Conservation (phyloP, 208 protist species). For the Wallacemonas sp. region DNA sequence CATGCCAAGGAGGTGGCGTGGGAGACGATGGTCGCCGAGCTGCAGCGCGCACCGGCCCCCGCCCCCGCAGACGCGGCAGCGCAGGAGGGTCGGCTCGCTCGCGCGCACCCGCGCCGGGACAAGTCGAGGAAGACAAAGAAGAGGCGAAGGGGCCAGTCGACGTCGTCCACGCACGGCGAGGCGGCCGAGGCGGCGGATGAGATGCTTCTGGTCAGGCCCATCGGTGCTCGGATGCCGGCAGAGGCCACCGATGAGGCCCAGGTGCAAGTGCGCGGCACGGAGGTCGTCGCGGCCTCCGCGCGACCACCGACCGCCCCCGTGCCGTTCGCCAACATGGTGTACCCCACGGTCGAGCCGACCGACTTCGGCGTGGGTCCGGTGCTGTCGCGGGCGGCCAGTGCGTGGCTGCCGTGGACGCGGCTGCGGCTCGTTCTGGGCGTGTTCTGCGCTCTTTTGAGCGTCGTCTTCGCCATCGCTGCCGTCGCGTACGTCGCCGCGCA, state of each 20-base stretch:
- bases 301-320: too few species aligned
- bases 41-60: conserved; percentile 4
- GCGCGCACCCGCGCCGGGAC: too few species aligned
- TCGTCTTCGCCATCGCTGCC: conserved; percentile 46
- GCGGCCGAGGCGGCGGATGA: not conserved
- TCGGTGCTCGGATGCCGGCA: not conserved
- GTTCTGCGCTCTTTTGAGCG: conserved; percentile 35
- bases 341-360: conserved; percentile 65
- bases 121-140: too few species aligned
- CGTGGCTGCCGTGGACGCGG: conserved; percentile 31
- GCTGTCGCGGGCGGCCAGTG: conserved; percentile 44
- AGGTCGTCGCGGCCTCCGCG: too few species aligned
- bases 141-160: too few species aligned
- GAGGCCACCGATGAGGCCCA: not conserved
- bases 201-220: not conserved
- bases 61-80: too few species aligned
- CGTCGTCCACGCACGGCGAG: too few species aligned
- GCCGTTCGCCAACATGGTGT: conserved; percentile 60
- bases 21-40: conserved; percentile 3
- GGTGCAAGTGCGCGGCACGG: too few species aligned
- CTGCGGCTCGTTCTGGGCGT: conserved; percentile 45
- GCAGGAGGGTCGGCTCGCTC: too few species aligned
- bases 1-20: conserved; percentile 13
- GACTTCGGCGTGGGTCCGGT: conserved; percentile 47
- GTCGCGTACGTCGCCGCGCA: conserved; percentile 36